Conservation (phyloP, 352 stramenopile species). For the Halophytophthora polymorphica region DNA sequence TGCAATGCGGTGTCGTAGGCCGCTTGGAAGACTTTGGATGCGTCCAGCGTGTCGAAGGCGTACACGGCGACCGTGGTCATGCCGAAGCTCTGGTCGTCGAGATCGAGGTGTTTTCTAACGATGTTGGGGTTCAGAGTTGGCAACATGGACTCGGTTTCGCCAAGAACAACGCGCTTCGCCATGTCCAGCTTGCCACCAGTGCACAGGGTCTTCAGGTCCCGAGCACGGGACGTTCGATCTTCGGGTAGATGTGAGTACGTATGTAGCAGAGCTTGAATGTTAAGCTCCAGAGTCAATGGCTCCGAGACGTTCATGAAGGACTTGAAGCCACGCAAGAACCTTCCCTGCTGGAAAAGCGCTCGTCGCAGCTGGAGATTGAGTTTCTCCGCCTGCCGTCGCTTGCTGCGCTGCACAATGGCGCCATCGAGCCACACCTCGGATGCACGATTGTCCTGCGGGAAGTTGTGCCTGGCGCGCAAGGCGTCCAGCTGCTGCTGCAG, state of each 20-base stretch:
- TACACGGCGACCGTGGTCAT: slow-evolving; percentile 15
- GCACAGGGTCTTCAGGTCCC: slow-evolving; percentile 1
- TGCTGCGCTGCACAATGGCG: slow-evolving; percentile 37
- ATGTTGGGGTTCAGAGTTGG: slow-evolving; percentile 3
- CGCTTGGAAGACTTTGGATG: slow-evolving; percentile 7
- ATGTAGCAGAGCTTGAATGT: slow-evolving; percentile 10
- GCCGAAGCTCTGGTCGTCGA: slow-evolving; percentile 11
- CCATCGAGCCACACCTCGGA: slow-evolving; percentile 40
- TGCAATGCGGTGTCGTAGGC: slow-evolving; percentile 4
- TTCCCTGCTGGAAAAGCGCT: slow-evolving; percentile 20
- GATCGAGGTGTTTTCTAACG: slow-evolving; percentile 3
- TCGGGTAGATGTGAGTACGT: not conserved
- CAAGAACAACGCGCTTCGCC: slow-evolving; percentile 1
- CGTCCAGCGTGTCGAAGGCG: slow-evolving; percentile 14
- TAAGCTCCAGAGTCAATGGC: slow-evolving; percentile 1
- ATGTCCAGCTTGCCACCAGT: slow-evolving; percentile 11
- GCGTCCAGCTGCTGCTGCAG: slow-evolving; percentile 39
- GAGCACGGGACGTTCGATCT: not conserved
- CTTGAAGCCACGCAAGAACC: slow-evolving; percentile 3
- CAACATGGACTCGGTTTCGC: slow-evolving; percentile 1
- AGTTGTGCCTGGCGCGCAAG: slow-evolving; percentile 35
- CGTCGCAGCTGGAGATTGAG: slow-evolving; percentile 25
- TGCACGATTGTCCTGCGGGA: slow-evolving; percentile 17
- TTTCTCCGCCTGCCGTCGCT: slow-evolving; percentile 29
- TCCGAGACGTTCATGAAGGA: not conserved